Base-by-base conservation (phyloP, 768 basidiomycete species). In the Collybia nuda region DNA sequence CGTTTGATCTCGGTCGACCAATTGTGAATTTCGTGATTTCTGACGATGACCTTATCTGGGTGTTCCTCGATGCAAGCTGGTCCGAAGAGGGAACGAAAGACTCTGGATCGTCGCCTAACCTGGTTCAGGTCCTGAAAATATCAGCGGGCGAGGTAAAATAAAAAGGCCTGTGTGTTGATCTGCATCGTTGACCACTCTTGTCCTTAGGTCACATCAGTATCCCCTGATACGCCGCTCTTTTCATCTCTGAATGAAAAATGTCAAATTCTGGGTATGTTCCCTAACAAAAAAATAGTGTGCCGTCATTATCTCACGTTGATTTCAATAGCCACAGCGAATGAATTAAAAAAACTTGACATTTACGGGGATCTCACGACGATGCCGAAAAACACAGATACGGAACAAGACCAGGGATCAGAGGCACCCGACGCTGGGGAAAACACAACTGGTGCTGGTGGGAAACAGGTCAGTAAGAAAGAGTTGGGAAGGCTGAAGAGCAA, bases 331-430 rank as follows among this genome's bases (percentile, higher is more conserved):
- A 72, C 75, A 0, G 47, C 60, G 2, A 72, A 72, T 7, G 81
- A 83, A 14, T 61, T 86, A 3, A 70, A 77, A 47, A 60, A 65
- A 3, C 69, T 90, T 1, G 82, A 87, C 45, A 67, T 90, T 2
- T 91, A 91, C 58, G 66, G 71, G 32, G 56, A 57, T 29, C 56
- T 60, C 24, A 28, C 44, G 8, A 23, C 56, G 18, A 69, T 86
- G 50, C 85, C 85, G 6, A 86, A 86, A 56, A 74, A 72, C 51
- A 61, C 70, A 19, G 77, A 82, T 28, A 67, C 59, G 3, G 76
- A 76, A 35, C 71, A 74, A 47, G 74, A 76, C 44, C 68, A 48
- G 12, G 58, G 67, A n/a, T 70, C 69, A 54, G 64, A 66, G 37
- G 63, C 65, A 3, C 68, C 67, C 8, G 55, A 47, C 47, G 48